Conservation (phyloP, 2,329 filamentous ascomycete species). For the Balansia obtecta region DNA sequence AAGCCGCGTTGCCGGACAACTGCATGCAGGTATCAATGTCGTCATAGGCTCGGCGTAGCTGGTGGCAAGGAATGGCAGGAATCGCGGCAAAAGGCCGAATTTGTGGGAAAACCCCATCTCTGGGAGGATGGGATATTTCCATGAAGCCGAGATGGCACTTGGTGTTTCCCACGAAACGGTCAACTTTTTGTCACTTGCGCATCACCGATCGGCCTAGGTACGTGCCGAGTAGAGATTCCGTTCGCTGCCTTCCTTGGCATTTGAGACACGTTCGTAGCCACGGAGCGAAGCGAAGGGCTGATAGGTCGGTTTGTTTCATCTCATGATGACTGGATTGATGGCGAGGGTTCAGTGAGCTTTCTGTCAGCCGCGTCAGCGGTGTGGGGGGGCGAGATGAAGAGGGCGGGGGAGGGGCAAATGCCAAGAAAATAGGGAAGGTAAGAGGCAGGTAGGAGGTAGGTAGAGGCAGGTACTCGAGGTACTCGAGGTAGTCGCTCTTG, state of each 20-base stretch:
- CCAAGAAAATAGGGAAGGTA: background rate
- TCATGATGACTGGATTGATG: too few species aligned
- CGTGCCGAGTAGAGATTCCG: background rate
- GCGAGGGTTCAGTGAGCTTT: too few species aligned
- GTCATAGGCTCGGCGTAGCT: background rate
- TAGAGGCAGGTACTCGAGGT: background rate
- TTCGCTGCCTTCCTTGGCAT: background rate
- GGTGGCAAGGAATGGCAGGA: background rate
- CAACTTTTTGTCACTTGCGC: background rate
- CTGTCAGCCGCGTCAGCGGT: too few species aligned
- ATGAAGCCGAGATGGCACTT: background rate
- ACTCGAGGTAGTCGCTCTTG: background rate
- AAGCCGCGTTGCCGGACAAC: background rate
- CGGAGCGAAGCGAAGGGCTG: background rate
- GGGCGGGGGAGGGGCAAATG: background rate
- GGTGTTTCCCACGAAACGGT: background rate
- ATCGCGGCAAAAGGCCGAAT: background rate
- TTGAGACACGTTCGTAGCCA: background rate
- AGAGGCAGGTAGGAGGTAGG: background rate
- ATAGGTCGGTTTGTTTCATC: too few species aligned
- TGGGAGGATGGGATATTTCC: background rate
- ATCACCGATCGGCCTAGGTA: background rate
- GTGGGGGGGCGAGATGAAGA: too few species aligned
- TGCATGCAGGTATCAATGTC: background rate
- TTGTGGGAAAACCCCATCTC: background rate